Conservation (phyloP, 2,329 filamentous ascomycete species). For the Bisporella sp. region DNA sequence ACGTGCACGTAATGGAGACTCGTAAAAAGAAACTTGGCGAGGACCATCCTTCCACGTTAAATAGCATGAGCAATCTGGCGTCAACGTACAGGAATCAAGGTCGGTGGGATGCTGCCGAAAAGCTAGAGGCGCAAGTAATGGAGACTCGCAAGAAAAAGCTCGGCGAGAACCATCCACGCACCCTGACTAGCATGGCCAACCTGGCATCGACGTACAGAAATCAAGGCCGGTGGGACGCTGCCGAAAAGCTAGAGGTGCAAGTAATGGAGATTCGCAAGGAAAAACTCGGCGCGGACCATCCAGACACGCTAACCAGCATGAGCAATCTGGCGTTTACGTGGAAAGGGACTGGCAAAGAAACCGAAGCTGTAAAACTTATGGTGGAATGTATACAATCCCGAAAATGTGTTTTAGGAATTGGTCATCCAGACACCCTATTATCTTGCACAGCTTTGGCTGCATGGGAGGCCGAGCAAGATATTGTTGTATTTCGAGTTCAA, state of each 20-base stretch:
- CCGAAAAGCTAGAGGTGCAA: conserved; percentile 1
- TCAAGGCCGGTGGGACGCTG: conserved; percentile 2
- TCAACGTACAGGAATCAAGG: background rate
- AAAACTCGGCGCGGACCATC: conserved; percentile 9
- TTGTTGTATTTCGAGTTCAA: no score
- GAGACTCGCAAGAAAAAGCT: conserved; percentile 9
- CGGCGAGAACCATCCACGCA: conserved; percentile 8
- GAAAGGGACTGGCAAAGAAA: background rate
- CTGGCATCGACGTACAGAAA: background rate
- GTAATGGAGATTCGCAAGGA: background rate
- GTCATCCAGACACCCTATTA: conserved; percentile 3
- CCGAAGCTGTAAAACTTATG: conserved; percentile 4
- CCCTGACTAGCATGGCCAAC: conserved; percentile 9
- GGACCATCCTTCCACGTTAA: no score
- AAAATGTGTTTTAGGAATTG: background rate
- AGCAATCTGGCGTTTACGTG: background rate
- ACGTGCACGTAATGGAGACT: no score
- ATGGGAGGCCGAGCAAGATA: conserved; percentile 2
- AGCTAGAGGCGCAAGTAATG: background rate
- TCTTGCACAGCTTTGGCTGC: conserved; percentile 2
- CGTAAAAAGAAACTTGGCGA: no score
- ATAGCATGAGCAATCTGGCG: background rate
- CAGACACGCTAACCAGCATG: conserved; percentile 2
- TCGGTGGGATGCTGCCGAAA: conserved; percentile 3
- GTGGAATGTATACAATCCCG: conserved; percentile 1